Conservation (phyloP, 2,329 filamentous ascomycete genomes). For the Penicillium decumbens region DNA sequence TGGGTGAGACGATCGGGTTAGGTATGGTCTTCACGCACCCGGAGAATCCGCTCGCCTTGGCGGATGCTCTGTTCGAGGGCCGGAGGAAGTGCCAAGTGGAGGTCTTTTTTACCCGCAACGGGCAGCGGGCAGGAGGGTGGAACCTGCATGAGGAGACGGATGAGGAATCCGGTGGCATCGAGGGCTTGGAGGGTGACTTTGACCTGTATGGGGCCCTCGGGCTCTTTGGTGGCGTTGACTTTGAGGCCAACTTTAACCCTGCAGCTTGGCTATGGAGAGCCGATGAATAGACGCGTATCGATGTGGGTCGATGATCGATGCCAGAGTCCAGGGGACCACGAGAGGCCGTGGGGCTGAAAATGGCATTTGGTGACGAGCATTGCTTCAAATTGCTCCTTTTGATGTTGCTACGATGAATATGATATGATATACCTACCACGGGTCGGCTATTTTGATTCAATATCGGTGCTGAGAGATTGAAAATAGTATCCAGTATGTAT, state of each 20-base stretch:
- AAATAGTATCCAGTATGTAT: not conserved
- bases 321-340: not conserved
- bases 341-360: slow-evolving; percentile 10
- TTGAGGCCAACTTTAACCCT: slow-evolving; percentile 52
- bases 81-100: slow-evolving; percentile 40
- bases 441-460: not conserved
- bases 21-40: slow-evolving; percentile 52
- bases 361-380: not conserved
- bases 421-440: not conserved
- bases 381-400: not conserved
- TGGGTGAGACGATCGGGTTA: slow-evolving; percentile 55
- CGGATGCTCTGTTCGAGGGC: slow-evolving; percentile 8
- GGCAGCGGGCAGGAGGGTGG: slow-evolving; percentile 51
- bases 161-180: slow-evolving; percentile 53
- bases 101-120: slow-evolving; percentile 59
- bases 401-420: not conserved
- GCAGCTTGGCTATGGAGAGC: slow-evolving; percentile 46
- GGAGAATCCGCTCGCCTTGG: slow-evolving; percentile 33
- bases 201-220: slow-evolving; percentile 59
- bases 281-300: slow-evolving; percentile 3
- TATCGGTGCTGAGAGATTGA: not conserved
- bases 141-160: slow-evolving; percentile 59
- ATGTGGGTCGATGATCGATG: not conserved
- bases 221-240: slow-evolving; percentile 58
- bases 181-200: slow-evolving; percentile 64